Conservation (phyloP, 495 filamentous ascomycete species). For the Gamarada debralockiae region DNA sequence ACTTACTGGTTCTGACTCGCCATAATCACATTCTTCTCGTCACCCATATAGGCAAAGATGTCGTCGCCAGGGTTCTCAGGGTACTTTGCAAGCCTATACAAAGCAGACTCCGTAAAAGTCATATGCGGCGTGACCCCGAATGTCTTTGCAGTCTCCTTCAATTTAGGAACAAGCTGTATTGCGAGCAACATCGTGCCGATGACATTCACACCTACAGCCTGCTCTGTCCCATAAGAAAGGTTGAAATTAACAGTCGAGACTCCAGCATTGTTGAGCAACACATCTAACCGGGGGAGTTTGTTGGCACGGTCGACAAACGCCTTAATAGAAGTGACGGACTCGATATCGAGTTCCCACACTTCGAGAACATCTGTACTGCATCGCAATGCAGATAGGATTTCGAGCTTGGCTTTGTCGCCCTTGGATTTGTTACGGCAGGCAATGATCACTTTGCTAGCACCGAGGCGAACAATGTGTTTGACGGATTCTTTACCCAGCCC, state of each 20-base stretch:
- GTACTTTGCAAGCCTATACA: conserved; percentile 2
- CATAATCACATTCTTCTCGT: conserved; percentile 15
- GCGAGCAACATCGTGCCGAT: conserved; percentile 15
- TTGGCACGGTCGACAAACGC: conserved; percentile 14
- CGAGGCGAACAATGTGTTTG: conserved; percentile 36
- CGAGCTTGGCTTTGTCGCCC: conserved; percentile 33
- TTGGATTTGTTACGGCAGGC: conserved; percentile 35
- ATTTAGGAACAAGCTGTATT: conserved; percentile 16
- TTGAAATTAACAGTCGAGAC: conserved; percentile 1
- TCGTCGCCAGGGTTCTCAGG: conserved; percentile 11
- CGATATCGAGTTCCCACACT: conserved; percentile 55
- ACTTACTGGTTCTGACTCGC: conserved; percentile 9
- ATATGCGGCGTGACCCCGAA: conserved; percentile 3
- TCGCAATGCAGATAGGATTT: conserved; percentile 30
- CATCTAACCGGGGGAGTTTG: conserved; percentile 12
- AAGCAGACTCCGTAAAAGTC: conserved; percentile 4
- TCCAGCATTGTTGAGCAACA: conserved; percentile 17
- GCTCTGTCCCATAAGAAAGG: conserved; percentile 4
- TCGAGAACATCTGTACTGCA: conserved; percentile 32
- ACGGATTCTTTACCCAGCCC: conserved; percentile 50
- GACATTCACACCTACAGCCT: conserved; percentile 18
- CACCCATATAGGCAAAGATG: conserved; percentile 13
- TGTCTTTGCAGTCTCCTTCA: conserved; percentile 6
- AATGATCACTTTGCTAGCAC: conserved; percentile 38
- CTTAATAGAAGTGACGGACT: conserved; percentile 18